phyloP scores from a whole-genome alignment of 1,139 yeast species.

The Sugiyamaella castrensis region DNA sequence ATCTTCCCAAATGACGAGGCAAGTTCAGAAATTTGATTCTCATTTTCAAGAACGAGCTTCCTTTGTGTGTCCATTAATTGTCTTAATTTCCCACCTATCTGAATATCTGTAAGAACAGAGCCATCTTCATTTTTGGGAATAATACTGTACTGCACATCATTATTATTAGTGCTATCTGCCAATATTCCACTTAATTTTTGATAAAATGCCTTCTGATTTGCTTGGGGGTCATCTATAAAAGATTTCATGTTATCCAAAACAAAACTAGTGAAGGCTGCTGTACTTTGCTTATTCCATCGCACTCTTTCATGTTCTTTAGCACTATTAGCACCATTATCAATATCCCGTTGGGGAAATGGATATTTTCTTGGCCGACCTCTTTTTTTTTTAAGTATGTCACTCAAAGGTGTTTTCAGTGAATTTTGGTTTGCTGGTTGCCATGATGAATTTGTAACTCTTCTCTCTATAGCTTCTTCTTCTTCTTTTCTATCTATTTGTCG shows the following conservation, averaged over 20 bases:
- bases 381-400: constrained; percentile 1
- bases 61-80: constrained; percentile 11
- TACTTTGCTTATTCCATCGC: constrained; percentile 9
- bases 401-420: no score
- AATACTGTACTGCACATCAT: background rate
- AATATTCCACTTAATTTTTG: constrained; percentile 7
- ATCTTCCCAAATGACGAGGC: constrained; percentile 1
- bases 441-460: no score
- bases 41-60: constrained; percentile 8
- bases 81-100: constrained; percentile 10
- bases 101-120: constrained; percentile 8
- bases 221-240: constrained; percentile 12
- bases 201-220: constrained; percentile 10
- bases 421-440: no score
- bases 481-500: background rate
- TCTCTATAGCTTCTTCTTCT: no score
- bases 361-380: constrained; percentile 9
- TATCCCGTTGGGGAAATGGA: background rate
- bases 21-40: background rate
- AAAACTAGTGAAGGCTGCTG: constrained; percentile 8
- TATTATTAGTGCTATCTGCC: background rate
- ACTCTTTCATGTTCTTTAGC: constrained; percentile 11
- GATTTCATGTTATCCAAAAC: constrained; percentile 9
- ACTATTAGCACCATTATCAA: background rate
- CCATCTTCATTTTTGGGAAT: constrained; percentile 11